Evolutionary conservation across 805 yeast genomes (phyloP).

Genomic region (Wickerhamomyces alni): DNA sequence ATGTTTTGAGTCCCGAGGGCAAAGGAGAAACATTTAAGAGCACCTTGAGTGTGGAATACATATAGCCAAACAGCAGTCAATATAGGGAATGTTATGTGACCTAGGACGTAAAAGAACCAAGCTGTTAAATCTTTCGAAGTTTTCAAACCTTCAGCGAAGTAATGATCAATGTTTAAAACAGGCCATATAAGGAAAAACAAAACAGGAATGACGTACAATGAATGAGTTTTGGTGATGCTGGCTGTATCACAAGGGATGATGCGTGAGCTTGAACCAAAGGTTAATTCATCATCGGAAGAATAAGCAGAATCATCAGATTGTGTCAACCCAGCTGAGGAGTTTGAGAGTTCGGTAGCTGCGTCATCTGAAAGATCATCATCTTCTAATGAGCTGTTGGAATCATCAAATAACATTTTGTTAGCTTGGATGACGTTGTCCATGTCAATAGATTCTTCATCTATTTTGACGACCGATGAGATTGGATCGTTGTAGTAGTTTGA

Average conservation of each 20-base stretch:
- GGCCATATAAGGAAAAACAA: conserved; percentile 42
- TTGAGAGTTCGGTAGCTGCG: neutral
- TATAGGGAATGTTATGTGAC: conserved; percentile 57
- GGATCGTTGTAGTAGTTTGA: conserved; percentile 1
- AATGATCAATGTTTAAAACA: conserved; percentile 39
- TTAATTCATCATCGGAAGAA: neutral
- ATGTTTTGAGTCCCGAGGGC: conserved; percentile 57
- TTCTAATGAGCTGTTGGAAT: neutral
- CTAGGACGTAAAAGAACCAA: conserved; percentile 56
- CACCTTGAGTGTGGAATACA: conserved; percentile 63
- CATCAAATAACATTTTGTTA: too few species aligned
- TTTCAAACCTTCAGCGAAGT: conserved; percentile 35
- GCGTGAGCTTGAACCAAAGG: neutral
- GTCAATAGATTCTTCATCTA: conserved; percentile 1
- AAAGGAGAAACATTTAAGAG: conserved; percentile 44
- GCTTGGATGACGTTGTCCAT: neutral
- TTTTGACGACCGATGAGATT: conserved; percentile 3
- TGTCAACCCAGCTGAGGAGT: conserved; percentile 3
- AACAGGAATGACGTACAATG: conserved; percentile 23
- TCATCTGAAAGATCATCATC: neutral
- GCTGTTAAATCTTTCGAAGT: conserved; percentile 47
- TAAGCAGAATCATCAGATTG: neutral
- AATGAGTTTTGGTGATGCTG: conserved; percentile 10
- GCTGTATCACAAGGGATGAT: conserved; percentile 6
- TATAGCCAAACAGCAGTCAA: conserved; percentile 57